Conservation (phyloP, 2,329 filamentous ascomycete species). For the Fusarium citri region DNA sequence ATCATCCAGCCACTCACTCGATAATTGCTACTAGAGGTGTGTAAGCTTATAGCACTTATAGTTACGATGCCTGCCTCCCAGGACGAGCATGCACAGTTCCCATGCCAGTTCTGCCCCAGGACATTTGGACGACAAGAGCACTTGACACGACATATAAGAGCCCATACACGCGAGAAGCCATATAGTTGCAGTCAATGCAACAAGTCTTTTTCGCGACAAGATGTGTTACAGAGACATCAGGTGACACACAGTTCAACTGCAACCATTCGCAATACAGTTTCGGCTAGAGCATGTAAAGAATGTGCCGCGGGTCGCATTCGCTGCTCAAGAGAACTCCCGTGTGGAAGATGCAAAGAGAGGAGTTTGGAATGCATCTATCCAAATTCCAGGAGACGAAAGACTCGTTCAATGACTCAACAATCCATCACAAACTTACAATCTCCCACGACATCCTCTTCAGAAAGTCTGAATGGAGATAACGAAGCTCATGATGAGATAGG, state of each 20-base stretch:
- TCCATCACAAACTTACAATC: background rate
- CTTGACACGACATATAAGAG: slow-evolving; percentile 28
- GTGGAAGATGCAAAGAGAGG: slow-evolving; percentile 19
- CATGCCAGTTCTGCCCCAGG: slow-evolving; percentile 6
- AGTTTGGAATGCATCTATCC: slow-evolving; percentile 21
- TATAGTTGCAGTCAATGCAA: slow-evolving; percentile 22
- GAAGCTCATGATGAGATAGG: background rate
- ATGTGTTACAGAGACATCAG: slow-evolving; percentile 29
- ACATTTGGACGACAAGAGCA: slow-evolving; percentile 31
- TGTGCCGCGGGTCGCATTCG: slow-evolving; percentile 31
- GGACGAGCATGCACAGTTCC: background rate
- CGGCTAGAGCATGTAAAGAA: slow-evolving; percentile 26
- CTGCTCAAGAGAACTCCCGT: slow-evolving; percentile 30
- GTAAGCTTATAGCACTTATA: background rate
- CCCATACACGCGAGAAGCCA: slow-evolving; percentile 34
- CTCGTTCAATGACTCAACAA: background rate
- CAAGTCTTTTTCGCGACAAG: slow-evolving; percentile 32
- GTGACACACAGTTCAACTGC: slow-evolving; percentile 9
- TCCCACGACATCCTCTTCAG: background rate
- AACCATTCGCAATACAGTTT: background rate
- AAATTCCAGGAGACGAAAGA: slow-evolving; percentile 5
- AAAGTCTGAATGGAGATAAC: background rate
- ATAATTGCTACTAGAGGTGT: background rate
- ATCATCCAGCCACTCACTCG: background rate
- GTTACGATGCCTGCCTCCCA: background rate